A percentile compares a stretch with the other conserved stretches of the same genome.
Conservation (phyloP, 306 rosid species). For the Vigna hirtella region DNA sequence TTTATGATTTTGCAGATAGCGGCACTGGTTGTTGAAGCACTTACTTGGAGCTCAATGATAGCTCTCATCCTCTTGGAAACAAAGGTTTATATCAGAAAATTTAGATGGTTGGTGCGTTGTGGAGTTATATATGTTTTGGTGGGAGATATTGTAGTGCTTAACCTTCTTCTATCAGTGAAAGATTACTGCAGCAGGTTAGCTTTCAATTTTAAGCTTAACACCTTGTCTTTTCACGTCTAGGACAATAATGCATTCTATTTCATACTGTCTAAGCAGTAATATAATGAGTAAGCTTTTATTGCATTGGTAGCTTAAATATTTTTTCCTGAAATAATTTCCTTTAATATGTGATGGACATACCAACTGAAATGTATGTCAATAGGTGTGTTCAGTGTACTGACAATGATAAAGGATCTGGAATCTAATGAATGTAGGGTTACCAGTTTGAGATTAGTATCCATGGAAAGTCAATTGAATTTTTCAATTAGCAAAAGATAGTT, state of each 20-base stretch:
- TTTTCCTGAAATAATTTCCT: neutral
- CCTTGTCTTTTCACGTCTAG: conserved; percentile 21
- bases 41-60: conserved; percentile 78
- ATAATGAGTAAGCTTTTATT: neutral
- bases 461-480: conserved; percentile 7
- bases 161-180: conserved; percentile 64
- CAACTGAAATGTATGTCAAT: neutral
- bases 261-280: neutral
- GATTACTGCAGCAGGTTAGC: conserved; percentile 67
- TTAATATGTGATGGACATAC: conserved; percentile 17
- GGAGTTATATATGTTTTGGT: conserved; percentile 83
- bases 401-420: neutral
- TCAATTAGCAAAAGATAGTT: neutral
- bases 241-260: conserved; percentile 9
- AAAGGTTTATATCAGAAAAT: conserved; percentile 66
- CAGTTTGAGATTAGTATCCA: neutral
- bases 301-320: neutral
- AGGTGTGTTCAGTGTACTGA: conserved; percentile 21
- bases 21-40: conserved; percentile 58
- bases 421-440: neutral
- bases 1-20: conserved; percentile 51
- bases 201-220: conserved; percentile 29
- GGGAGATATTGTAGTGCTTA: conserved; percentile 74
- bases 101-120: conserved; percentile 81
- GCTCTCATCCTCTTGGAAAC: conserved; percentile 69